Conservation (phyloP, 768 basidiomycete species). For the Filobasidium floriforme region DNA sequence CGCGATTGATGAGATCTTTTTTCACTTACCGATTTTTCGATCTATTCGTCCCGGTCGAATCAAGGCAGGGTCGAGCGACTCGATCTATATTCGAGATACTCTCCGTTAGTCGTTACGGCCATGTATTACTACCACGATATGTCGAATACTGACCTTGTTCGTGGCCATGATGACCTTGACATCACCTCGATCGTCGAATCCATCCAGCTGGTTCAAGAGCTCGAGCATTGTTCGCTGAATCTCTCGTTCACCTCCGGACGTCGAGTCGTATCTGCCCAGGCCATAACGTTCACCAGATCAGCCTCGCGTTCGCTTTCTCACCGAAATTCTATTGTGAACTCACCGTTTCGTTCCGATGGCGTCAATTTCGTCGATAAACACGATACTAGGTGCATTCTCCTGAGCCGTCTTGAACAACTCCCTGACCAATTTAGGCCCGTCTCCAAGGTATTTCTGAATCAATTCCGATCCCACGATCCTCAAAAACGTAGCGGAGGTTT, state of each 20-base stretch:
- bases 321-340: slow-evolving; percentile 28
- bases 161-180: slow-evolving; percentile 99
- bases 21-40: slow-evolving; percentile 68
- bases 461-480: slow-evolving; percentile 96
- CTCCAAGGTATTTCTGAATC: slow-evolving; percentile 98
- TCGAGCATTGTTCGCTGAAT: slow-evolving; percentile 99
- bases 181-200: slow-evolving; percentile 98
- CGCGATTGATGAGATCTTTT: not conserved
- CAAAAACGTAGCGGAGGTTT: slow-evolving; percentile 95
- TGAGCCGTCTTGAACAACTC: slow-evolving; percentile 95
- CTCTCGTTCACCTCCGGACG: slow-evolving; percentile 96
- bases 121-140: too few relatives aligned
- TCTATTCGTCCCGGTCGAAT: slow-evolving; percentile 98
- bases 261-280: slow-evolving; percentile 77
- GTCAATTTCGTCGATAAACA: slow-evolving; percentile 99
- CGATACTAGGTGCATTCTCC: slow-evolving; percentile 95
- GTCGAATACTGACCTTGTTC: slow-evolving; percentile 51
- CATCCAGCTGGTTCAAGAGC: slow-evolving; percentile 93
- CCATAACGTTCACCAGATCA: not conserved
- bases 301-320: not conserved
- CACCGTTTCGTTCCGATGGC: slow-evolving; percentile 96
- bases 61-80: slow-evolving; percentile 91
- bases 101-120: too few relatives aligned
- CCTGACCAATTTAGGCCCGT: slow-evolving; percentile 94
- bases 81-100: slow-evolving; percentile 53